Evolutionary conservation across 2,329 filamentous ascomycete species (phyloP).

Genomic region (Pyrenochaeta sp.): DNA sequence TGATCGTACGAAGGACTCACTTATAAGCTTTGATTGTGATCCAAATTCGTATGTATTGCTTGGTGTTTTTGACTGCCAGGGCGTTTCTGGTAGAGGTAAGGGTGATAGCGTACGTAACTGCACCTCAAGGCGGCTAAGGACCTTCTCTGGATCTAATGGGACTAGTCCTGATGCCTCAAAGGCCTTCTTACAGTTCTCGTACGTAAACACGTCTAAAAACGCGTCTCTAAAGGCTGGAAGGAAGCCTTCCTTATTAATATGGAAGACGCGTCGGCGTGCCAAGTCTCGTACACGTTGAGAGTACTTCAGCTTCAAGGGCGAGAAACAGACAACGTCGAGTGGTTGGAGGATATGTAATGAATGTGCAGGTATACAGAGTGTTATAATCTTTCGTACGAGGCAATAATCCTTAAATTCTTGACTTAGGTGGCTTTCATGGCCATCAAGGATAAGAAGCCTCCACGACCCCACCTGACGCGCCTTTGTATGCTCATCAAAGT

Average conservation of each 20-base stretch:
- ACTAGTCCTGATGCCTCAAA: conserved; percentile 41
- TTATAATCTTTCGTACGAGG: conserved; percentile 5
- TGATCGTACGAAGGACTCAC: neutral
- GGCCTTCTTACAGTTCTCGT: conserved; percentile 30
- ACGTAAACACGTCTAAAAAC: conserved; percentile 22
- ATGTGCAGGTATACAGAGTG: conserved; percentile 42
- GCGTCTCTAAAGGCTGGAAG: conserved; percentile 4
- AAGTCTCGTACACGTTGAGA: conserved; percentile 33
- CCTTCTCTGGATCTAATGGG: conserved; percentile 36
- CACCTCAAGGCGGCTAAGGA: conserved; percentile 39
- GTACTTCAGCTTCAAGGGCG: conserved; percentile 42
- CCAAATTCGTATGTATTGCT: conserved; percentile 8
- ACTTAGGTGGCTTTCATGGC: conserved; percentile 4
- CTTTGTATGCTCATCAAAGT: conserved; percentile 47
- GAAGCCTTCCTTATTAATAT: conserved; percentile 24
- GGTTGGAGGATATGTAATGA: conserved; percentile 48
- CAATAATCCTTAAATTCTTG: conserved; percentile 41
- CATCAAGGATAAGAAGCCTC: neutral
- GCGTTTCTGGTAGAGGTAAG: neutral
- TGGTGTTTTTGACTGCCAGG: conserved; percentile 11
- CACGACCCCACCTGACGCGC: no score
- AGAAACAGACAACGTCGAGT: conserved; percentile 50
- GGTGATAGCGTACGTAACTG: neutral
- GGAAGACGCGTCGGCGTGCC: conserved; percentile 32
- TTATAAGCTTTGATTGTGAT: conserved; percentile 11